These are phyloP conservation scores for Colletotrichum sp. DNA, from an alignment of 2,329 filamentous ascomycete genomes.

Conservation along the genomic window DNA sequence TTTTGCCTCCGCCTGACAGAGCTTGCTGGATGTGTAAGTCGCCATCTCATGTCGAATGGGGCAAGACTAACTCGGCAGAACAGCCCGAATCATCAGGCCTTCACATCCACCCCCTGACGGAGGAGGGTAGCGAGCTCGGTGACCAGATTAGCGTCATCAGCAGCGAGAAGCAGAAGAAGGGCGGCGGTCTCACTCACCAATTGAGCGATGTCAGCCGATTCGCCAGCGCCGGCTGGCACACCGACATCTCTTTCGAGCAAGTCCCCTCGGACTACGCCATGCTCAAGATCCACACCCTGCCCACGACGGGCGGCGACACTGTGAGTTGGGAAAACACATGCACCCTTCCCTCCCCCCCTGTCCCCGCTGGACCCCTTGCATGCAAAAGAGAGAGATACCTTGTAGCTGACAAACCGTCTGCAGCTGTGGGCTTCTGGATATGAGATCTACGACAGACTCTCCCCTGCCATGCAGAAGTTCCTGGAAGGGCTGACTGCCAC, in stretches of 20 bases:
- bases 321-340: slow-evolving; percentile 24
- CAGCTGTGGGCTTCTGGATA: slow-evolving; percentile 54
- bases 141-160: slow-evolving; percentile 63
- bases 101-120: slow-evolving; percentile 60
- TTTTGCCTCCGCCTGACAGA: slow-evolving; percentile 39
- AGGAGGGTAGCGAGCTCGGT: slow-evolving; percentile 55
- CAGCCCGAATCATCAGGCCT: slow-evolving; percentile 52
- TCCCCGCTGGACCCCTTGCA: neutral
- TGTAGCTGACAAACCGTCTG: slow-evolving; percentile 28
- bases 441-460: slow-evolving; percentile 61
- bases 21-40: slow-evolving; percentile 30
- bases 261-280: slow-evolving; percentile 52
- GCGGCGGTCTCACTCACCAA: slow-evolving; percentile 55
- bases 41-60: neutral
- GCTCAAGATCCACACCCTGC: slow-evolving; percentile 48
- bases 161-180: slow-evolving; percentile 59
- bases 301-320: slow-evolving; percentile 45
- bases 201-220: slow-evolving; percentile 54
- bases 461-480: slow-evolving; percentile 49
- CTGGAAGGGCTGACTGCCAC: slow-evolving; percentile 55
- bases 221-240: slow-evolving; percentile 40
- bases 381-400: neutral
- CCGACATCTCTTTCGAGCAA: slow-evolving; percentile 47
- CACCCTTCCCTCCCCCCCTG: neutral
- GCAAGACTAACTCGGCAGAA: neutral